Conservation (phyloP, 805 yeast species). For the Candida koratica region DNA sequence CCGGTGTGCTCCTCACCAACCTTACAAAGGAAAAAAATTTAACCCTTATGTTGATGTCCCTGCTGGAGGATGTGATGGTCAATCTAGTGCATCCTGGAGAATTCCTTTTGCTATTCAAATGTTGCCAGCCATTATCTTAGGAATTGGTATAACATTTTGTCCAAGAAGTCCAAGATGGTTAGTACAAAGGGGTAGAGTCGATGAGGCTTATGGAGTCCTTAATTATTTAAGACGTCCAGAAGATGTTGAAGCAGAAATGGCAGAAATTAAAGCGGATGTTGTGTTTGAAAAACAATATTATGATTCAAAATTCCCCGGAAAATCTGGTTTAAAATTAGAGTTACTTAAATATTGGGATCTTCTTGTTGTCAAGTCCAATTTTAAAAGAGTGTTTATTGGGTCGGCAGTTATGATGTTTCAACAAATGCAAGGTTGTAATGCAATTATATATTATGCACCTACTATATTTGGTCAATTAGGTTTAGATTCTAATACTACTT, state of each 20-base stretch:
- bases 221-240: slow-evolving; percentile 16
- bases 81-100: slow-evolving; percentile 27
- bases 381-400: slow-evolving; percentile 33
- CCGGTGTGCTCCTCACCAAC: slow-evolving; percentile 12
- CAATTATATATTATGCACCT: slow-evolving; percentile 34
- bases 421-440: slow-evolving; percentile 24
- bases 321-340: slow-evolving; percentile 11
- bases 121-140: slow-evolving; percentile 45
- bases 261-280: slow-evolving; percentile 13
- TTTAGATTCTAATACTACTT: slow-evolving; percentile 20
- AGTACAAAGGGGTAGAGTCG: slow-evolving; percentile 26
- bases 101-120: slow-evolving; percentile 49
- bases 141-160: slow-evolving; percentile 37
- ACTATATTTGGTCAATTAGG: slow-evolving; percentile 28
- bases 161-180: slow-evolving; percentile 51
- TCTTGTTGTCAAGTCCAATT: slow-evolving; percentile 15
- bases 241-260: slow-evolving; percentile 19
- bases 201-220: slow-evolving; percentile 24
- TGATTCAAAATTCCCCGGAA: slow-evolving; percentile 12
- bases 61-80: slow-evolving; percentile 20
- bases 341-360: slow-evolving; percentile 13
- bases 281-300: slow-evolving; percentile 12
- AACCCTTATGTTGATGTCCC: slow-evolving; percentile 25
- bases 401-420: slow-evolving; percentile 28
- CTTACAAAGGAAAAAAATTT: slow-evolving; percentile 15